These are phyloP conservation scores for Candida nitratophila DNA, from an alignment of 805 yeast genomes.

Conservation along the genomic window DNA sequence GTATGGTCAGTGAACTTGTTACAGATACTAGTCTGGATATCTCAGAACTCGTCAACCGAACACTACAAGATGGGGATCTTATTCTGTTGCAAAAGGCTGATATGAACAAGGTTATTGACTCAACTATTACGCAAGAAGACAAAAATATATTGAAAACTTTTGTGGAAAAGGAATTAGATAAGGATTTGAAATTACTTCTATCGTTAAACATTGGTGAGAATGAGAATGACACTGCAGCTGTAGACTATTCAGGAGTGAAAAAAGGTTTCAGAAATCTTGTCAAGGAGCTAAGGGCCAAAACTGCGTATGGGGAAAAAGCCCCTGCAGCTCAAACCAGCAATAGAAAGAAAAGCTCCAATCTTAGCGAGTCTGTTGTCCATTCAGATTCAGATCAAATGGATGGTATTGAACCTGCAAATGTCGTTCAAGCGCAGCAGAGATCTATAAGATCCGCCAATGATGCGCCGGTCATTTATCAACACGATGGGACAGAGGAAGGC, in stretches of 20 bases:
- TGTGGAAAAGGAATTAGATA: conserved; percentile 47
- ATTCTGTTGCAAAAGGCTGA: conserved; percentile 70
- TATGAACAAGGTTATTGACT: conserved; percentile 62
- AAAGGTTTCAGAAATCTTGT: conserved; percentile 23
- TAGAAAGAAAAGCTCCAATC: background rate
- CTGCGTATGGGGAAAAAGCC: background rate
- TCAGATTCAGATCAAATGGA: background rate
- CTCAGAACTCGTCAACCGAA: conserved; percentile 55
- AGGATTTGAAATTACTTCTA: conserved; percentile 43
- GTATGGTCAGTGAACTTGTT: conserved; percentile 27
- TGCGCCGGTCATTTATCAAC: background rate
- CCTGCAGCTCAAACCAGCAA: background rate
- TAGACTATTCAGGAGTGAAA: conserved; percentile 9
- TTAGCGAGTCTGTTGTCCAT: background rate
- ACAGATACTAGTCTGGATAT: conserved; percentile 33
- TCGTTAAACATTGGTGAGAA: conserved; percentile 37
- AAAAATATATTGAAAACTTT: conserved; percentile 61
- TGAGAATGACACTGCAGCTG: conserved; percentile 17
- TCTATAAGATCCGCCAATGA: background rate
- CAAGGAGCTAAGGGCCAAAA: conserved; percentile 19
- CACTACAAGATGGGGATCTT: conserved; percentile 55
- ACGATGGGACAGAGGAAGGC: conserved; percentile 1
- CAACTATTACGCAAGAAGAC: conserved; percentile 78
- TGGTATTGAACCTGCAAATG: background rate
- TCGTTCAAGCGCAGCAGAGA: background rate